Evolutionary conservation across 345 rosid species (phyloP), one percentile per base, ranked within the genome.

Genomic region (Balakata baccata): DNA sequence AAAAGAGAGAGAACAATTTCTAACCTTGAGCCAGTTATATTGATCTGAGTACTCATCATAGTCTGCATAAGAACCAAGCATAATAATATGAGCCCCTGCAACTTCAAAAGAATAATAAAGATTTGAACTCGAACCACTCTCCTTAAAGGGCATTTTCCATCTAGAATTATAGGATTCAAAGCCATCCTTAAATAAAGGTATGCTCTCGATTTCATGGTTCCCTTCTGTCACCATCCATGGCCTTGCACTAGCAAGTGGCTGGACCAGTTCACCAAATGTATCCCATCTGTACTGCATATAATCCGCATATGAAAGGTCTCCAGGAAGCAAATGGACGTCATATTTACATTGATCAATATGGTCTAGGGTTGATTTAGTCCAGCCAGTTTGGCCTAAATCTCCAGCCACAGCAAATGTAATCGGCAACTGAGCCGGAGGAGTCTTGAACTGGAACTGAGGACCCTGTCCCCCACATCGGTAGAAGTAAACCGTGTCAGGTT

Each of bases 221-320:
- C 98, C 99, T 80, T 93, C 77, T 0, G 99, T 95, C 45, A 91
- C 99, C 99, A 95, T 95, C 99, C 99, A 95, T 0, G 99, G 97
- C 80, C 88, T 89, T 23, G 93, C 84, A 75, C 98, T 95, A 18
- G 97, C 98, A 63, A 95, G 90, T 46, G 97, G 98, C 87, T 95
- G 85, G 66, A 95, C 96, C 53, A 93, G 81, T 75, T 89, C 87
- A 10, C 98, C 98, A 71, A 95, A 95, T 11, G 97, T 82, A 73
- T 95, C 99, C 99, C 99, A 95, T 70, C 66, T 80, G 51, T 78
- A 91, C 84, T 95, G 98, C 83, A 89, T 61, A 81, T 81, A 91
- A 84, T 92, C 98, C 5, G 98, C 97, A 75, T 95, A 95, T n/a
- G 98, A 85, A 72, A 95, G 93, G 76, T 95, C 98, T 39, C 99